Evolutionary conservation across 257 asterid genomes (phyloP).

Genomic region (Gentiana macrophylla): DNA sequence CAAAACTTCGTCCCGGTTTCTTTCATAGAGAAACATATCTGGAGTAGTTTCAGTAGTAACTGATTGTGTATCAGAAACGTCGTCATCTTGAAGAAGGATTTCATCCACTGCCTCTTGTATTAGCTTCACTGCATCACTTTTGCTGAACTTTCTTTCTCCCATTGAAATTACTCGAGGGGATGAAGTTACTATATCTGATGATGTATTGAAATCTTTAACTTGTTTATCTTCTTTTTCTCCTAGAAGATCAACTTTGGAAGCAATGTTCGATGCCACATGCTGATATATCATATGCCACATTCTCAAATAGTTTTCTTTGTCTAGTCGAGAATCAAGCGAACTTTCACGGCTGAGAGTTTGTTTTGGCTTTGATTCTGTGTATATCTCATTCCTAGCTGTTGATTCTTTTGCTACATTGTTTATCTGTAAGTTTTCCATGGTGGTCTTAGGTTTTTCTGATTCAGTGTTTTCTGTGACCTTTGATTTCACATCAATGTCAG

Average conservation of each 20-base stretch:
- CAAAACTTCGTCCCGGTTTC: constrained; percentile 11
- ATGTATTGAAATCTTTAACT: constrained; percentile 18
- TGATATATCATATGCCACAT: constrained; percentile 96
- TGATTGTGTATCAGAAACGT: constrained; percentile 39
- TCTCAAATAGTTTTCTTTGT: constrained; percentile 34
- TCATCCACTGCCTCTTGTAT: constrained; percentile 84
- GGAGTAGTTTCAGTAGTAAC: constrained; percentile 31
- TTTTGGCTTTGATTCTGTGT: constrained; percentile 4
- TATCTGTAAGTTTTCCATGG: not conserved
- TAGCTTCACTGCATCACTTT: constrained; percentile 61
- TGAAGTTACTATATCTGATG: constrained; percentile 4
- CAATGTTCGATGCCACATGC: constrained; percentile 69
- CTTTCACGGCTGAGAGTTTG: constrained; percentile 5
- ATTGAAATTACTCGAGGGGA: constrained; percentile 4
- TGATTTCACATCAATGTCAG: not conserved
- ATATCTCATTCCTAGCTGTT: constrained; percentile 1
- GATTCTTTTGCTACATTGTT: constrained; percentile 5
- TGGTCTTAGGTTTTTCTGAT: too few relatives aligned
- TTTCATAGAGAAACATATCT: constrained; percentile 28
- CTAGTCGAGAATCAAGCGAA: constrained; percentile 12
- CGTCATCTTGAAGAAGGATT: constrained; percentile 65
- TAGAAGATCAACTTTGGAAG: constrained; percentile 65
- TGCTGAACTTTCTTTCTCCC: constrained; percentile 36
- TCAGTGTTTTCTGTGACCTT: not conserved
- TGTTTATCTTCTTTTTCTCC: constrained; percentile 57